Base-by-base conservation (phyloP, 2,329 filamentous ascomycete species). In the Dactylellina parvicollis region DNA sequence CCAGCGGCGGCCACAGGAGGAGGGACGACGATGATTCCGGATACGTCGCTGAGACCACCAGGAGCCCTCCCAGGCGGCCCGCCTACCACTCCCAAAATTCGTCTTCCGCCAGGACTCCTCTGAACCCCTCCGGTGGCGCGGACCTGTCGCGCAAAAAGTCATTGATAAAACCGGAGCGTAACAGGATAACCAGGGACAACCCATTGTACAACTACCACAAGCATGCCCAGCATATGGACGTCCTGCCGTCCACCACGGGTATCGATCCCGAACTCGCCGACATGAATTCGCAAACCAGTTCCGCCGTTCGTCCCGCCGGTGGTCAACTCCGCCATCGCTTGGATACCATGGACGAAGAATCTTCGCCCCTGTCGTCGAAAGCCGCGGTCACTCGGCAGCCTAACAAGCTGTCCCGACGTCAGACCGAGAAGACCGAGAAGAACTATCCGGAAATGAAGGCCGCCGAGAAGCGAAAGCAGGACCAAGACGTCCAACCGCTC, bases 141-240 rank as follows among this genome's bases (percentile, higher is more conserved):
- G 86, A 88, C 14, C 77, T 89, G 66, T 80, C 82, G 73, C 88
- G 93, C 77, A 98, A 98, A 82, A 88, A 90, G 80, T 97, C 92
- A 80, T 84, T 99, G 75, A 89, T 99, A 79, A 86, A 91, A 74
- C 95, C 95, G 0, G 95, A 99, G 82, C 88, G 95, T 76, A 90
- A 90, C 78, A 88, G 90, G 77, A 92, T 96, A 77, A 90, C 93
- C 77, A 88, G 86, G 75, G 90, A 93, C 77, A 92, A 98, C 80
- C 92, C 93, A 12, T 96, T 98, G 80, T 99, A 97, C 79, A 87
- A 97, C 82, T 99, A 99, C 81, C 89, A 92, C 77, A 91, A 96
- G 80, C 93, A 96, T 86, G 92, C 96, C 8, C 91, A 92, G 78
- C 91, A 76, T 18, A 97, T 99, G 92, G 86, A 89, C 62, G 90